Evolutionary conservation across 2,329 filamentous ascomycete species (phyloP).

Genomic region (Dothistroma pini): DNA sequence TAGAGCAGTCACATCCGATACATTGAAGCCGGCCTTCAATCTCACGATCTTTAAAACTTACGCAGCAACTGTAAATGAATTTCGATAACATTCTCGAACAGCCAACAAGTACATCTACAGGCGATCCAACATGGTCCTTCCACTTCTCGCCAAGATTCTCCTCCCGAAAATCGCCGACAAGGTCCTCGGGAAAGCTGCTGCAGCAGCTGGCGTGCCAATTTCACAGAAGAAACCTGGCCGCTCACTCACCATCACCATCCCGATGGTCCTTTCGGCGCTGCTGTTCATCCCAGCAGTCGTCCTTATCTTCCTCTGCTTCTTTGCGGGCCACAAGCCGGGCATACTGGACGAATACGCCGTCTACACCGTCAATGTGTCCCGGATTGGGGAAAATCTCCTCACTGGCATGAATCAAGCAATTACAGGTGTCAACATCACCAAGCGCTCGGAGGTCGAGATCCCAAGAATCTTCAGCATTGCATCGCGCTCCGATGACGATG

Average conservation of each 20-base stretch:
- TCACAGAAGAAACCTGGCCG: not conserved
- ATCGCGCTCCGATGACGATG: not conserved
- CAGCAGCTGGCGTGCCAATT: not conserved
- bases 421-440: not conserved
- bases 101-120: not conserved
- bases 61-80: not conserved
- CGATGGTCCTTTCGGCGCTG: not conserved
- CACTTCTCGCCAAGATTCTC: not conserved
- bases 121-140: not conserved
- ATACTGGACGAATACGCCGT: not conserved
- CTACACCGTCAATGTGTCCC: not conserved
- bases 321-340: not conserved
- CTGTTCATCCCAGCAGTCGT: not conserved
- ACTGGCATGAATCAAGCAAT: not conserved
- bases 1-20: not conserved
- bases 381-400: not conserved
- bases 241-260: not conserved
- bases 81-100: not conserved
- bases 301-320: not conserved
- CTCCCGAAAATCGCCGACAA: not conserved
- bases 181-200: not conserved
- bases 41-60: not conserved
- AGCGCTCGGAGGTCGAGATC: not conserved
- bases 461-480: not conserved
- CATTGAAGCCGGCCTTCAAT: not conserved